These are phyloP conservation scores for Metarhizium brunneum DNA, from an alignment of 2,329 filamentous ascomycete genomes.

Conservation along the genomic window DNA sequence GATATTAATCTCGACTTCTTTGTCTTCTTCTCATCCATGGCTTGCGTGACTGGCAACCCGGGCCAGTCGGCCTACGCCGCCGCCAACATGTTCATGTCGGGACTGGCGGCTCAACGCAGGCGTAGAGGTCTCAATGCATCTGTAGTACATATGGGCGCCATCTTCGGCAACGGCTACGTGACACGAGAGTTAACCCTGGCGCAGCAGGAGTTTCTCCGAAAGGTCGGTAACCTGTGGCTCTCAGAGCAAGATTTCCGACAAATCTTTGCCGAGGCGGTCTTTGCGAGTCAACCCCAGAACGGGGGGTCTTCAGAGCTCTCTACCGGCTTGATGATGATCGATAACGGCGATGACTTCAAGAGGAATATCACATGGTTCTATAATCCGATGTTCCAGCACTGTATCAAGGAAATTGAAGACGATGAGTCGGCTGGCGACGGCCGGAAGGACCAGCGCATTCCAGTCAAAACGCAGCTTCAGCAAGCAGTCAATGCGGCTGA, in stretches of 20 bases:
- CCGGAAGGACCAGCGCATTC: background rate
- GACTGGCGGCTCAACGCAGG: constrained; percentile 25
- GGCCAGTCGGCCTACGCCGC: constrained; percentile 31
- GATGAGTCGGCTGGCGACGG: background rate
- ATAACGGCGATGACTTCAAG: background rate
- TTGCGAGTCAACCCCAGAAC: constrained; percentile 6
- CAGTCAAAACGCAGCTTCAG: background rate
- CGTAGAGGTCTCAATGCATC: constrained; percentile 27
- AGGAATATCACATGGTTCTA: background rate
- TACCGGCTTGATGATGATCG: too few relatives aligned
- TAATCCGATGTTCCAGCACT: background rate
- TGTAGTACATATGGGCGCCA: constrained; percentile 25
- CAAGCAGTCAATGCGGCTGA: too few relatives aligned
- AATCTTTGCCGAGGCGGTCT: constrained; percentile 20
- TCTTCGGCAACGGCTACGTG: constrained; percentile 26
- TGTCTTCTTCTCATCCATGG: constrained; percentile 21
- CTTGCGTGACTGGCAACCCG: constrained; percentile 20
- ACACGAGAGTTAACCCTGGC: background rate
- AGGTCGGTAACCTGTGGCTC: constrained; percentile 9
- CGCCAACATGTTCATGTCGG: constrained; percentile 25
- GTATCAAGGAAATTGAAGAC: background rate
- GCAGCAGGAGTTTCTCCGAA: background rate
- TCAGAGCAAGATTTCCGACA: constrained; percentile 22
- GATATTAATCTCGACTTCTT: constrained; percentile 25
- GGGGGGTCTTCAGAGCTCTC: background rate